Evolutionary conservation across 352 stramenopile species (phyloP), one percentile per base, ranked within the genome.

Genomic region (Pythium monospermum): DNA sequence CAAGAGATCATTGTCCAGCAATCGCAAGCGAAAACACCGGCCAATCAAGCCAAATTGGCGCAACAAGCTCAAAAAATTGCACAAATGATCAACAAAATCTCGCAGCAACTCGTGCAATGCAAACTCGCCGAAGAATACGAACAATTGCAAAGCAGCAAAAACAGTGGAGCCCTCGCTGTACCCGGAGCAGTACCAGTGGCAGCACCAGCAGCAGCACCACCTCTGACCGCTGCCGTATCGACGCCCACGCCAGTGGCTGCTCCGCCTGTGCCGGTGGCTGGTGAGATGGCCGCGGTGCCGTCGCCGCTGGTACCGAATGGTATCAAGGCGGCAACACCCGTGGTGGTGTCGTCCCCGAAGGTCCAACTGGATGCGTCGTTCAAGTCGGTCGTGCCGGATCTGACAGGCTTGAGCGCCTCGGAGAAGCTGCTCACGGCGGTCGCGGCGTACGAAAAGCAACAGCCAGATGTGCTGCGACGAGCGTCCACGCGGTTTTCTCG

Each of bases 41-140:
- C 73, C 31, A 63, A 73, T 27, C 79, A 92, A 42, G 76, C 79
- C 3, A 92, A 90, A 49, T 58, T 91, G 3, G 75, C 75, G 11
- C 78, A 89, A 39, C 75, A 87, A 31, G 81, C 81, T 2, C 81
- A 91, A 41, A 67, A 72, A 4, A 57, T 89, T 30, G 81, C 73
- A n/a, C 77, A 89, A 49, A 85, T 89, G 72, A 91, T 89, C 49
- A 87, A 83, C 54, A 91, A 91, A 59, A 91, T 91, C 25, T 86
- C 81, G 27, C 82, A 92, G 65, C 82, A 92, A 46, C 62, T 92
- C 11, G 73, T 91, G 33, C 82, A 92, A 46, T 82, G 77, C 61
- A 92, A 92, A 38, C 54, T 92, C 23, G 79, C 79, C 0, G 82
- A 92, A 49, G 80, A 92, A 30, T 87, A 89, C 39, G 76, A 90